Evolutionary conservation across 495 filamentous ascomycete species (phyloP).

Genomic region (Lentithecium fluviatile): DNA sequence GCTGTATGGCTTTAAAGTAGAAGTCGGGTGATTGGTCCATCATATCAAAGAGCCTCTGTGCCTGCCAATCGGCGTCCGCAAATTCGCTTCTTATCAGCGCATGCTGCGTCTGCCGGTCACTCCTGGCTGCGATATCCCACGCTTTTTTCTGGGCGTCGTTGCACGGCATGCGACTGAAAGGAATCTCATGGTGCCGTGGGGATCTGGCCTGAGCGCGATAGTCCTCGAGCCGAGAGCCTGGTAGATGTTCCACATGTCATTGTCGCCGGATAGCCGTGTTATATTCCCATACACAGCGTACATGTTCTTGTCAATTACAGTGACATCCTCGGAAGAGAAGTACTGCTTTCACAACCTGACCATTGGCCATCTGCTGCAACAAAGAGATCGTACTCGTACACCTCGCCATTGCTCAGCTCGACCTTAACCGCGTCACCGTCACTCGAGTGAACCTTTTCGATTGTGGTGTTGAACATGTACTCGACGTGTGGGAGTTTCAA

Average conservation of each 20-base stretch:
- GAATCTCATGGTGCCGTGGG: conserved; percentile 30
- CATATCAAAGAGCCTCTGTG: conserved; percentile 44
- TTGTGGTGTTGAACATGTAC: conserved; percentile 42
- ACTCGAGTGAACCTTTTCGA: conserved; percentile 23
- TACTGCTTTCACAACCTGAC: conserved; percentile 26
- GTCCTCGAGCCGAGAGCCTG: conserved; percentile 38
- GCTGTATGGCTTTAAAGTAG: conserved; percentile 48
- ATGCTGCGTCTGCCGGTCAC: conserved; percentile 12
- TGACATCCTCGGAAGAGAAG: conserved; percentile 21
- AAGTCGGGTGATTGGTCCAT: conserved; percentile 49
- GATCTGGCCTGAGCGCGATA: conserved; percentile 38
- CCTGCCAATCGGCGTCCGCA: conserved; percentile 49
- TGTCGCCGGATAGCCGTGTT: conserved; percentile 29
- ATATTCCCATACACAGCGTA: conserved; percentile 36
- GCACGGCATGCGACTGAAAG: conserved; percentile 39
- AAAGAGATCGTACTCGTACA: conserved; percentile 29
- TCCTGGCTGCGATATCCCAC: conserved; percentile 24
- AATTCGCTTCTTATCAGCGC: conserved; percentile 43
- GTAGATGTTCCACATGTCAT: conserved; percentile 45
- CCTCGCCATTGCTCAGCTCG: conserved; percentile 28
- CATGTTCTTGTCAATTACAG: conserved; percentile 19
- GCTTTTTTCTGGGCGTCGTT: conserved; percentile 37
- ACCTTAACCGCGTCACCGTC: conserved; percentile 27
- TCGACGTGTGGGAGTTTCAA: conserved; percentile 38
- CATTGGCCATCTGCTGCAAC: conserved; percentile 37